Base-by-base conservation (phyloP, 768 basidiomycete species). In the Rhizopogon salebrosus region DNA sequence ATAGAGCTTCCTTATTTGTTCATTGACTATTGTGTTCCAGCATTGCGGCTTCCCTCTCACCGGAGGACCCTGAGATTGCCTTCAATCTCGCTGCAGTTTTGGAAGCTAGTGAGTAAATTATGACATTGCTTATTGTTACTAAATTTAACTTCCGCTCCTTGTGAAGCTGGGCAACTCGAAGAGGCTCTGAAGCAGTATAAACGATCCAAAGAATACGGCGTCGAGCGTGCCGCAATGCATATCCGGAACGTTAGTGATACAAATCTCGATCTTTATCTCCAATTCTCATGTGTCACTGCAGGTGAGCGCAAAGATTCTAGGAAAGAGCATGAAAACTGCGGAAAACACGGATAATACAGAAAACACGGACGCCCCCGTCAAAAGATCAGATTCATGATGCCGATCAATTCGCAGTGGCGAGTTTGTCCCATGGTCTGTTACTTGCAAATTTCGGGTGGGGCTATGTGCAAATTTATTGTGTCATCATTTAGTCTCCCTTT, bases 41-140 rank as follows among this genome's bases (percentile, higher is more conserved):
- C 60, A 84, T 88, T 65, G 92, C 92, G 45, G 77, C 83, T 40
- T 83, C 84, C n/a, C 79, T 94, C 60, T 80, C 85, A 54, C 92
- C 92, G 41, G 87, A 91, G 67, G 92, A 94, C 75, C 85, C 88
- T 66, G 92, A 94, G 67, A 91, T 93, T 63, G 85, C 89, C 14
- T 94, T 92, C 77, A 94, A 94, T 73, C 80, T 92, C 54, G 92
- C 88, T 48, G 92, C 90, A 41, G 89, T 94, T 61, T 77, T 93
- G 55, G 92, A 94, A 83, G 91, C 92, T 52, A 82, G 92, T 90
- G 60, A 61, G 85, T 77, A 52, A 54, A 62, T 37, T 46, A 51
- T 57, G 59, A 52, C 55, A 54, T 55, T 54, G 54, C 64, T 65
- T 66, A 70, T 70, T 73, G 67, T 70, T 60, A 60, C 62, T 62